A percentile compares a stretch with the other conserved stretches of the same genome.
Conservation (phyloP, 1,284 basidiomycete genomes). For the Moesziomyces sp. region DNA sequence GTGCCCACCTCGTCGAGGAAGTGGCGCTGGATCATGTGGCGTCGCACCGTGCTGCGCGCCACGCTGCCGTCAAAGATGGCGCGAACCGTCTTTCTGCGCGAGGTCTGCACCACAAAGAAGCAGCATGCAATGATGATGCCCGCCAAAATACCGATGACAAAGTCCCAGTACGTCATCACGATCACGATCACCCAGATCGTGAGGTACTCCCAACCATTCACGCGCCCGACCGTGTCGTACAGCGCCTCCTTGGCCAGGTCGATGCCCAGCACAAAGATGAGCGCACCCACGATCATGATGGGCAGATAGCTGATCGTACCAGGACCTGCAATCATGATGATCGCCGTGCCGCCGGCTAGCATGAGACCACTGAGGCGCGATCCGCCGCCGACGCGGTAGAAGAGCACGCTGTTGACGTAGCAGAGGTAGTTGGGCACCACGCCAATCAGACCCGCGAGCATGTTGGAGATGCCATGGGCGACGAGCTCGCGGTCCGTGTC, state of each 20-base stretch:
- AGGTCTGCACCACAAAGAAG: conserved; percentile 96
- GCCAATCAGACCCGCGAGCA: conserved; percentile 82
- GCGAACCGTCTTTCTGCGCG: conserved; percentile 71
- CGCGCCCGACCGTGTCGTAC: conserved; percentile 92
- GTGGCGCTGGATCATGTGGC: conserved; percentile 85
- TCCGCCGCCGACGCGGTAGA: conserved; percentile 92
- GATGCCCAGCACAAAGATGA: conserved; percentile 94
- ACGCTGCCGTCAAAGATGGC: conserved; percentile 63
- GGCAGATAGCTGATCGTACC: conserved; percentile 68
- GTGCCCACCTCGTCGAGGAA: conserved; percentile 91
- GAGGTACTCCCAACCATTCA: conserved; percentile 71
- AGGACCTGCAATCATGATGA: conserved; percentile 83
- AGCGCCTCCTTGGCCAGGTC: conserved; percentile 91
- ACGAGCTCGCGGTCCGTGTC: conserved; percentile 93
- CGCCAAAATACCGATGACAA: conserved; percentile 91
- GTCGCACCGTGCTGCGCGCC: conserved; percentile 83
- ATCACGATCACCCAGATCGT: conserved; percentile 74
- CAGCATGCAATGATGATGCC: conserved; percentile 91
- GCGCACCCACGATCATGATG: conserved; percentile 74
- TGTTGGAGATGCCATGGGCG: conserved; percentile 90
- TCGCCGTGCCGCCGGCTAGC: conserved; percentile 80
- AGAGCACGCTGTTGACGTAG: conserved; percentile 68
- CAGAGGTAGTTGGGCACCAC: conserved; percentile 75
- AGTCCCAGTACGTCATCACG: conserved; percentile 77
- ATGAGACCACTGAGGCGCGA: conserved; percentile 86